Base-by-base conservation (phyloP, 768 basidiomycete genomes). In the Leccinum uliginosum region DNA sequence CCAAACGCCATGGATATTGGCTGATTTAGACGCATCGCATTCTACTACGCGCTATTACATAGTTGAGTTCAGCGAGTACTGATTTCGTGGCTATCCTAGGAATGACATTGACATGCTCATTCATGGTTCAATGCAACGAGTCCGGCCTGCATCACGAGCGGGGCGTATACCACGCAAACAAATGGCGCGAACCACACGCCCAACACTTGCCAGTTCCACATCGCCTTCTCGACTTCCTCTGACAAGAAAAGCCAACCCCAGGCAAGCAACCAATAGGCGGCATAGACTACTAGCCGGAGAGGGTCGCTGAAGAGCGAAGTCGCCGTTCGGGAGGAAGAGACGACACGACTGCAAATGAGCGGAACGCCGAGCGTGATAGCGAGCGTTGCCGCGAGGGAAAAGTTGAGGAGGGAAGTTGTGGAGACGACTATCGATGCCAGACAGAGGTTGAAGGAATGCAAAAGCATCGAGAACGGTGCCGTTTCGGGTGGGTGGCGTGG, bases 341-440 rank as follows among this genome's bases (percentile, higher is more conserved):
- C 12, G 77, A 72, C 12, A 77, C 71, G 68, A 14, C 80, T 71
- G 4, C 76, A 74, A 12, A 79, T 74, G n/a, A 93, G 77, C 1
- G 91, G 88, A 10, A 87, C 43, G 8, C 85, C 84, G 17, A 93
- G 77, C 9, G 82, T 63, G 26, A 88, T 67, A 0, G 89, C 83
- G 17, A 96, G 78, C 21, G 79, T 67, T 21, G 87, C 84, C 0
- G 95, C 91, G 19, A 98, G 84, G 8, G 91, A 93, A 73, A 96
- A 96, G 71, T 98, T 97, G 69, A 97, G 83, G 57, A 97, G 86
- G 15, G 92, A 87, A 27, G 85, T 85, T 35, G 91, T 83, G 12
- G 86, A 93, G 59, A 97, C 88, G 50, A 93, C 80, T 1, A 90
- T 88, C 3, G 96, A 96, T 23, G 91, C 83, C 47, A 90, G 72